These are phyloP conservation scores for Lachnellula occidentalis DNA, from an alignment of 2,329 filamentous ascomycete genomes.

Conservation along the genomic window DNA sequence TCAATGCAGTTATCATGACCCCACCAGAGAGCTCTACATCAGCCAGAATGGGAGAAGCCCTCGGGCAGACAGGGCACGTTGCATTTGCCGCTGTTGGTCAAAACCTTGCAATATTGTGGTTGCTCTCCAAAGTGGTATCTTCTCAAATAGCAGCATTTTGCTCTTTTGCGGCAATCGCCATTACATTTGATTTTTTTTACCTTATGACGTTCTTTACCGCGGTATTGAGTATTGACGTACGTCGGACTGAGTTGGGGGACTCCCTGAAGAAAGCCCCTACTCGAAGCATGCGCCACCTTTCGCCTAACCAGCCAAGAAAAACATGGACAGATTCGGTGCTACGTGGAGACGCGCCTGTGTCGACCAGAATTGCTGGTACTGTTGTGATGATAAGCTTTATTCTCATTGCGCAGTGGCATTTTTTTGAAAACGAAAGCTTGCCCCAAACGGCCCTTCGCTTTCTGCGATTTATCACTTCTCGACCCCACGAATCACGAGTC, in stretches of 20 bases:
- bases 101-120: conserved; percentile 60
- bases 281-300: conserved; percentile 28
- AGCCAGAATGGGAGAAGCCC: conserved; percentile 64
- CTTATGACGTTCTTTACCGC: conserved; percentile 75
- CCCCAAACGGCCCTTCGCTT: conserved; percentile 34
- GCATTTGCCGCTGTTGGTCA: conserved; percentile 63
- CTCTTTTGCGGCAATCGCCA: conserved; percentile 67
- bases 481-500: conserved; percentile 8
- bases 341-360: conserved; percentile 60
- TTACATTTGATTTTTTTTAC: conserved; percentile 73
- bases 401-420: conserved; percentile 70
- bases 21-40: conserved; percentile 63
- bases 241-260: conserved; percentile 69
- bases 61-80: conserved; percentile 67
- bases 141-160: conserved; percentile 71
- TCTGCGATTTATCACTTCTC: conserved; percentile 21
- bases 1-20: conserved; percentile 71
- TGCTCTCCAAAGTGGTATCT: conserved; percentile 61
- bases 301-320: conserved; percentile 27
- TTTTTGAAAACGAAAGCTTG: conserved; percentile 56
- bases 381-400: conserved; percentile 68
- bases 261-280: conserved; percentile 51
- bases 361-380: conserved; percentile 69
- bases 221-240: conserved; percentile 73
- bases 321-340: conserved; percentile 59